These are phyloP conservation scores for Austroboletus novae-zelandiae DNA, from an alignment of 1,284 basidiomycete species.

Conservation along the genomic window DNA sequence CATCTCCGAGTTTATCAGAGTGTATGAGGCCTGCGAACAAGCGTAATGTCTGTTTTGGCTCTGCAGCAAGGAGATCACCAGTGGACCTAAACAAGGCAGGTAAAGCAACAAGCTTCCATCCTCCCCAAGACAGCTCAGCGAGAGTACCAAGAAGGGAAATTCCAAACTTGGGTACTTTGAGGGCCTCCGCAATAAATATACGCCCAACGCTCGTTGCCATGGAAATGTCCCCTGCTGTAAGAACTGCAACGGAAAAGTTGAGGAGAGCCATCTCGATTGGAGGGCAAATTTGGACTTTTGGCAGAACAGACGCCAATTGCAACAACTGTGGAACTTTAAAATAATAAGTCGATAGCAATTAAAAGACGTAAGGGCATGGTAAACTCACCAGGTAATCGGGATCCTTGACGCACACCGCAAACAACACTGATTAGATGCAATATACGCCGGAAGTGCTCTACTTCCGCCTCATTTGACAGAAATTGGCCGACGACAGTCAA, in stretches of 20 bases:
- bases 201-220: conserved; percentile 63
- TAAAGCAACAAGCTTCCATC: conserved; percentile 66
- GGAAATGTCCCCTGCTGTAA: conserved; percentile 61
- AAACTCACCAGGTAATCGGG: conserved; percentile 53
- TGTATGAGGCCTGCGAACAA: conserved; percentile 51
- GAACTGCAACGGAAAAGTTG: conserved; percentile 47
- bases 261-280: conserved; percentile 44
- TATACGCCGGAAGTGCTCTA: conserved; percentile 37
- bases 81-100: conserved; percentile 55
- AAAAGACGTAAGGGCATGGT: background rate
- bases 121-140: conserved; percentile 65
- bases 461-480: conserved; percentile 13
- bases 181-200: conserved; percentile 51
- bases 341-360: background rate
- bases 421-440: conserved; percentile 51
- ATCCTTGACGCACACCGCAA: conserved; percentile 63
- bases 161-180: conserved; percentile 42
- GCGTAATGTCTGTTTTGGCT: conserved; percentile 42
- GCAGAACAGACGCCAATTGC: conserved; percentile 43
- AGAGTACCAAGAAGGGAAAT: conserved; percentile 56
- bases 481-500: conserved; percentile 11
- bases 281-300: conserved; percentile 37
- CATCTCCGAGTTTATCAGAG: conserved; percentile 48
- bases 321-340: conserved; percentile 48
- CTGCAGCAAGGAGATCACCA: conserved; percentile 41